phyloP scores from a whole-genome alignment of 2,329 filamentous ascomycete species.

The Neofusicoccum ribis region DNA sequence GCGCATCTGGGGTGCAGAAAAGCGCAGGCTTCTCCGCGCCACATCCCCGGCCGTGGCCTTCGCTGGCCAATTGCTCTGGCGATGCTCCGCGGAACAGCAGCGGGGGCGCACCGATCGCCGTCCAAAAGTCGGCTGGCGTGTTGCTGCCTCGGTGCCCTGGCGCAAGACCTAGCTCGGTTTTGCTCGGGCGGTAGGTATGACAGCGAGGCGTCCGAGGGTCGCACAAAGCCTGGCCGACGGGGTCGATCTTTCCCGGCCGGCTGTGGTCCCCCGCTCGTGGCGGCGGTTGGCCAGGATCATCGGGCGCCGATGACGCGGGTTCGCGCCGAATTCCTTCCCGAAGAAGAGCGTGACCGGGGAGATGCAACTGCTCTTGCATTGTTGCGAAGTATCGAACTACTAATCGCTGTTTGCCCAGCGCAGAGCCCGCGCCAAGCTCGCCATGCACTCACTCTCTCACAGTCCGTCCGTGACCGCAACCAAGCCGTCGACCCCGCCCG shows the following conservation, averaged over 20 bases:
- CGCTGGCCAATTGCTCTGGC: not conserved
- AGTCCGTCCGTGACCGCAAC: not conserved
- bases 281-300: not conserved
- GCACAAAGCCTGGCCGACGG: not conserved
- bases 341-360: too few species aligned
- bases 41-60: not conserved
- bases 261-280: not conserved
- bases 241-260: slow-evolving; percentile 1
- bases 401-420: too few species aligned
- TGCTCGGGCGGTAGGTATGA: slow-evolving; percentile 9
- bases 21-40: not conserved
- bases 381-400: too few species aligned
- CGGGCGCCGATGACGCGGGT: not conserved
- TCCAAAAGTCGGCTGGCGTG: not conserved
- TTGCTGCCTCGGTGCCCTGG: not conserved
- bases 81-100: not conserved
- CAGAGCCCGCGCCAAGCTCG: not conserved
- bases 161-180: not conserved
- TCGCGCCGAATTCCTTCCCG: not conserved
- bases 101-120: not conserved
- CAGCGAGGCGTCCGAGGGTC: slow-evolving; percentile 10
- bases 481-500: not conserved
- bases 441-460: not conserved
- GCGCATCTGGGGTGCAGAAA: slow-evolving; percentile 2
- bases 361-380: too few species aligned